These are phyloP conservation scores for Blakeslea trispora DNA, from an alignment of 371 early-diverging fungal species.

Conservation along the genomic window DNA sequence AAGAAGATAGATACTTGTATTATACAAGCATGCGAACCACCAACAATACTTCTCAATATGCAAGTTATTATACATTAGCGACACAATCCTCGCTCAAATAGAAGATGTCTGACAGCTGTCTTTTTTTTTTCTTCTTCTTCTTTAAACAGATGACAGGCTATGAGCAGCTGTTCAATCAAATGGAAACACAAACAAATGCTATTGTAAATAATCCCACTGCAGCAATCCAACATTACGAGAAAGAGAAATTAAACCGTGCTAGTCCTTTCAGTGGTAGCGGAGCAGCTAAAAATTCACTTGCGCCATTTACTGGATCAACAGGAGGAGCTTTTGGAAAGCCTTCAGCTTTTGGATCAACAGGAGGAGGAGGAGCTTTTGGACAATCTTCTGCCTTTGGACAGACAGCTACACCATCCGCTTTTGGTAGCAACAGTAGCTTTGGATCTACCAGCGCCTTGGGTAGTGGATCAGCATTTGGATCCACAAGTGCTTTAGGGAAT, in stretches of 20 bases:
- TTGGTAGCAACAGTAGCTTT: slow-evolving; percentile 25
- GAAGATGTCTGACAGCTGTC: too few relatives aligned
- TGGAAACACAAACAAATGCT: slow-evolving; percentile 40
- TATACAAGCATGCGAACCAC: slow-evolving; percentile 41
- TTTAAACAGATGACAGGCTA: slow-evolving; percentile 28
- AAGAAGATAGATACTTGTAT: slow-evolving; percentile 60
- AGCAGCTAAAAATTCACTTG: slow-evolving; percentile 24
- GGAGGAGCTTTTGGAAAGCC: slow-evolving; percentile 21
- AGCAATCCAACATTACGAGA: slow-evolving; percentile 45
- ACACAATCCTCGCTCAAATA: too few relatives aligned
- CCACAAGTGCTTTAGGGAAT: slow-evolving; percentile 19
- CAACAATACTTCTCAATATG: slow-evolving; percentile 45
- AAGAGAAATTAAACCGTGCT: slow-evolving; percentile 32
- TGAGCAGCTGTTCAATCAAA: slow-evolving; percentile 28
- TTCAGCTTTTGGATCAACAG: slow-evolving; percentile 14
- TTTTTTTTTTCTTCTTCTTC: too few relatives aligned
- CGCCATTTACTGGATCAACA: slow-evolving; percentile 29
- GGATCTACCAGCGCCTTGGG: slow-evolving; percentile 22
- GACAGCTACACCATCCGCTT: slow-evolving; percentile 7
- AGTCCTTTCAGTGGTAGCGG: slow-evolving; percentile 31
- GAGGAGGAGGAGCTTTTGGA: slow-evolving; percentile 9
- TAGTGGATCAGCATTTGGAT: slow-evolving; percentile 31
- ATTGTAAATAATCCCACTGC: slow-evolving; percentile 30
- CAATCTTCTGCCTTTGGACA: slow-evolving; percentile 29
- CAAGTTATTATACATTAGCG: too few relatives aligned